These are phyloP conservation scores for Volutella citrinella DNA, from an alignment of 2,329 filamentous ascomycete species.

Conservation along the genomic window DNA sequence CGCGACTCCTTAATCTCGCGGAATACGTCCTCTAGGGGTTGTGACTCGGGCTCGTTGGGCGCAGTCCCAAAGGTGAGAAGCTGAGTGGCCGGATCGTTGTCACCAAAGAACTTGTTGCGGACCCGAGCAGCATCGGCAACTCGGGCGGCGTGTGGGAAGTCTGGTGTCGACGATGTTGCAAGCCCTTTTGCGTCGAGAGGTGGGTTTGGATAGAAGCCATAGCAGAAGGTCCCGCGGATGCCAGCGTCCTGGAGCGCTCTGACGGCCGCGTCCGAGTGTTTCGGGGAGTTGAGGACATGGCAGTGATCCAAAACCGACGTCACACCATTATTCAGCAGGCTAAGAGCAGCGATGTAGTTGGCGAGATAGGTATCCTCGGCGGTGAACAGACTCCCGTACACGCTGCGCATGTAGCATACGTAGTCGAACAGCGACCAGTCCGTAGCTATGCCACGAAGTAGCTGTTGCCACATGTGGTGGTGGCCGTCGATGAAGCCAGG, in stretches of 20 bases:
- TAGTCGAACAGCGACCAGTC: slow-evolving; percentile 25
- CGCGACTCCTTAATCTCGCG: background rate
- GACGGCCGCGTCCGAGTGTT: slow-evolving; percentile 1
- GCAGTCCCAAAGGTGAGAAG: background rate
- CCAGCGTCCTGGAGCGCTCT: background rate
- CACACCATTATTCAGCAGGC: background rate
- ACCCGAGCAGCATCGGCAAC: background rate
- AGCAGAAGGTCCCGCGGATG: slow-evolving; percentile 3
- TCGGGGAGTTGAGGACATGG: slow-evolving; percentile 4
- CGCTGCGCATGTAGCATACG: too few species aligned
- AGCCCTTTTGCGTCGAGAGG: too few species aligned
- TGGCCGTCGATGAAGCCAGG: slow-evolving; percentile 44
- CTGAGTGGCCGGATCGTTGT: background rate
- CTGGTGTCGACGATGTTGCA: too few species aligned
- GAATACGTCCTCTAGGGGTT: background rate
- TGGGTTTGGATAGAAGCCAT: slow-evolving; percentile 1
- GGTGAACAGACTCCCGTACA: too few species aligned
- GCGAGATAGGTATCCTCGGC: slow-evolving; percentile 1
- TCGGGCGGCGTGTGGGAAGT: too few species aligned
- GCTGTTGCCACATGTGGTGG: slow-evolving; percentile 44
- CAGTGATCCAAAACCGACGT: slow-evolving; percentile 2
- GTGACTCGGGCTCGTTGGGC: background rate
- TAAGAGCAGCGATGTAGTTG: background rate
- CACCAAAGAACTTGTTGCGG: background rate
- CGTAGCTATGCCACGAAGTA: slow-evolving; percentile 23